phyloP scores from a whole-genome alignment of 225 moss, liverwort and hornwort species.

The Rhytidiadelphus loreus region DNA sequence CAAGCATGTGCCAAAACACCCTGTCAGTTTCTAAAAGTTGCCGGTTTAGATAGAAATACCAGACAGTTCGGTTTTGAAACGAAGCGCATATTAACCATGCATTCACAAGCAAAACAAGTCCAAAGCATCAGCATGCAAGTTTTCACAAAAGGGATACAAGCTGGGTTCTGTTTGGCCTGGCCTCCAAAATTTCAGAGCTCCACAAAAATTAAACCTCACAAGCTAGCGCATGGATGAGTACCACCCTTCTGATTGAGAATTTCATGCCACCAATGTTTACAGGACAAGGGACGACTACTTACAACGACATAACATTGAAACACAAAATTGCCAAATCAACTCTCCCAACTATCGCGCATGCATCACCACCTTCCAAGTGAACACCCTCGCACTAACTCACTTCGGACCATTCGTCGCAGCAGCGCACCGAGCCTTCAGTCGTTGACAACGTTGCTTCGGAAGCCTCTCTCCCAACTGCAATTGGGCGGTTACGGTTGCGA shows the following conservation, averaged over 20 bases:
- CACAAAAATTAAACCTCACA: neutral
- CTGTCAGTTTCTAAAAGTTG: no score
- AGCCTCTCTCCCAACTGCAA: neutral
- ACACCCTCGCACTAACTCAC: neutral
- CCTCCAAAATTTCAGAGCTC: neutral
- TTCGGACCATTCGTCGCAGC: neutral
- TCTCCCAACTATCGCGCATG: neutral
- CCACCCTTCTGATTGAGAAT: neutral
- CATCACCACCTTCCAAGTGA: neutral
- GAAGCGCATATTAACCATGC: no score
- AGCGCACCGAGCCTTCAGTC: neutral
- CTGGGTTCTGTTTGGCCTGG: neutral
- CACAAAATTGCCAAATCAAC: neutral
- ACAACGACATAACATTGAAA: neutral
- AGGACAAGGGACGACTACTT: neutral
- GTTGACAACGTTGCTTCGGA: no score
- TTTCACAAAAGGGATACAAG: neutral
- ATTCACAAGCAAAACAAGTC: no score
- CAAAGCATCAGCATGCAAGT: no score
- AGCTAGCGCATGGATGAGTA: neutral
- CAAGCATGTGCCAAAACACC: no score
- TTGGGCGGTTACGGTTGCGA: no score
- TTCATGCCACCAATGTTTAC: neutral
- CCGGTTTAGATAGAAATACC: no score
- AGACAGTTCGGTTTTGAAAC: no score